Percentiles rank a stretch among this genome's conserved stretches.
These are phyloP conservation scores for Thymus quinquecostatus DNA, from an alignment of 257 asterid species.

Conservation along the genomic window DNA sequence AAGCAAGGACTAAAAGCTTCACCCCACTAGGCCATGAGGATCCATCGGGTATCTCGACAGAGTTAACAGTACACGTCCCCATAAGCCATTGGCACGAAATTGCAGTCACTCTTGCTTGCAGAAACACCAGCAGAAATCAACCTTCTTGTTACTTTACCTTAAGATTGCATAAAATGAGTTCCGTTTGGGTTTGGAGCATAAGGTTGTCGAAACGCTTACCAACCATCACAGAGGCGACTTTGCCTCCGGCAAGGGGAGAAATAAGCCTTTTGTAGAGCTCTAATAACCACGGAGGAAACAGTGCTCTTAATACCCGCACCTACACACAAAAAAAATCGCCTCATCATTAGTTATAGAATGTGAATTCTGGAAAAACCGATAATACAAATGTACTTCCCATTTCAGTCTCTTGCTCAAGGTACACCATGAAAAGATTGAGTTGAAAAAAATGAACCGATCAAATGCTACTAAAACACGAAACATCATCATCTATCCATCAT, in stretches of 20 bases:
- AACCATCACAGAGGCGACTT: conserved; percentile 76
- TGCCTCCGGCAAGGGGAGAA: conserved; percentile 73
- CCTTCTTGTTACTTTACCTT: background rate
- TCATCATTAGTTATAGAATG: background rate
- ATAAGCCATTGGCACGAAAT: conserved; percentile 86
- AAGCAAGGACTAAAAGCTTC: conserved; percentile 20
- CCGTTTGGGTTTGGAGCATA: background rate
- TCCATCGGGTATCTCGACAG: conserved; percentile 68
- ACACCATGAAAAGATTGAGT: background rate
- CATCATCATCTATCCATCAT: background rate
- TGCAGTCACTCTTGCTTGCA: conserved; percentile 91
- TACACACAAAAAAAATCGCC: conserved; percentile 27
- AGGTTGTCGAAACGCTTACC: conserved; percentile 52
- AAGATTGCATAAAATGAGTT: background rate
- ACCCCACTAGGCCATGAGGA: conserved; percentile 81
- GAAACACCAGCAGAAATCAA: conserved; percentile 23
- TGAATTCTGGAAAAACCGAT: background rate
- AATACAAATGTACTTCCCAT: background rate
- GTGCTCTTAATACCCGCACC: conserved; percentile 65
- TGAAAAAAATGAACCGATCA: background rate
- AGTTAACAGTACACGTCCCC: conserved; percentile 79
- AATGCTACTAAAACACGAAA: background rate
- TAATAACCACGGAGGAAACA: conserved; percentile 70
- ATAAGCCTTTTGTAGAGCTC: conserved; percentile 68
- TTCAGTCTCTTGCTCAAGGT: background rate